phyloP scores from a whole-genome alignment of 345 rosid species.

The Syzygium grande region DNA sequence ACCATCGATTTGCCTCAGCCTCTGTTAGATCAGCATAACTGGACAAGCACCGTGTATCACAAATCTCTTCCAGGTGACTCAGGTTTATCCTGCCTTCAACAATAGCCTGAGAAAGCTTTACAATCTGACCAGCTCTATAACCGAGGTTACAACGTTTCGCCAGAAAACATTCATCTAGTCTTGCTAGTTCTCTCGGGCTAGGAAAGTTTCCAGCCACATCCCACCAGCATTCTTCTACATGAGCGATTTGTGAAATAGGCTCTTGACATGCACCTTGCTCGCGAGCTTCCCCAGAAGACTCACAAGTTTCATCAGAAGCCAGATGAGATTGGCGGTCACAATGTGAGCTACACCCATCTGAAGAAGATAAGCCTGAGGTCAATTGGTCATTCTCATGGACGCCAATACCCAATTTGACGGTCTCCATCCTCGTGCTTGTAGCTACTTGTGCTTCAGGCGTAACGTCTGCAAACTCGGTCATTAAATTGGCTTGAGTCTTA shows the following conservation, averaged over 20 bases:
- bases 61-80: slow-evolving; percentile 21
- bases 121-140: slow-evolving; percentile 34
- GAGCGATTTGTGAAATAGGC: background rate
- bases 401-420: background rate
- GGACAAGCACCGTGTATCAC: slow-evolving; percentile 8
- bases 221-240: background rate
- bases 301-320: background rate
- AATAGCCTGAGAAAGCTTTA: slow-evolving; percentile 34
- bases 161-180: slow-evolving; percentile 30
- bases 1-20: slow-evolving; percentile 27
- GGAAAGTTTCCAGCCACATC: slow-evolving; percentile 31
- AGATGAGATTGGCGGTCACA: background rate
- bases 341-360: background rate
- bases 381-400: background rate
- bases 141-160: slow-evolving; percentile 43
- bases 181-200: slow-evolving; percentile 33
- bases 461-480: background rate
- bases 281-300: background rate
- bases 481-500: slow-evolving; percentile 2
- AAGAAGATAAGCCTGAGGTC: background rate
- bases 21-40: slow-evolving; percentile 16
- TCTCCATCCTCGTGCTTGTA: background rate
- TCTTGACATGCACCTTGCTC: background rate
- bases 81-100: slow-evolving; percentile 32
- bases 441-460: slow-evolving; percentile 1